Conservation (phyloP, 768 basidiomycete genomes). For the Pleurotus platypus region DNA sequence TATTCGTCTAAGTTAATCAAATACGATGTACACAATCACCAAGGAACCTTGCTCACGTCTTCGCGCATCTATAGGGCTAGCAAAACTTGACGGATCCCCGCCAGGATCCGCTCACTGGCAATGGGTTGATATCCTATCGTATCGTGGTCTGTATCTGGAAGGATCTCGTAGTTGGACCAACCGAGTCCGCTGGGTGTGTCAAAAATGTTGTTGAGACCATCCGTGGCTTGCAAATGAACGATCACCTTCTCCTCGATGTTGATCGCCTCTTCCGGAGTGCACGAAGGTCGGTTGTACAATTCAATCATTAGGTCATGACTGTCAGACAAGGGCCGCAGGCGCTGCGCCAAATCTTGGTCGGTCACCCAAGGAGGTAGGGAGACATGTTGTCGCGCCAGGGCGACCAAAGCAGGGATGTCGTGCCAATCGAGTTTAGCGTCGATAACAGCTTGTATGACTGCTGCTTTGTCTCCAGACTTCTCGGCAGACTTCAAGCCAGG, state of each 20-base stretch:
- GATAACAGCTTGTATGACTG: neutral
- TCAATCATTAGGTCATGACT: neutral
- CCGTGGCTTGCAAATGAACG: slow-evolving; percentile 5
- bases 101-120: neutral
- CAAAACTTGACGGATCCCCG: neutral
- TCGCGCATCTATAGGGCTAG: neutral
- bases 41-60: no score
- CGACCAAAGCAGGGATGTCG: neutral
- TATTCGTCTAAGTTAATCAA: no score
- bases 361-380: neutral
- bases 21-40: no score
- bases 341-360: neutral
- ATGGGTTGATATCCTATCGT: slow-evolving; percentile 1
- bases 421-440: slow-evolving; percentile 9
- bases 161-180: slow-evolving; percentile 6
- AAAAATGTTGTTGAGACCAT: neutral
- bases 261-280: slow-evolving; percentile 1
- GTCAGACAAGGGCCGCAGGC: neutral
- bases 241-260: slow-evolving; percentile 6
- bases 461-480: neutral
- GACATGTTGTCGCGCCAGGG: neutral
- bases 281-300: neutral
- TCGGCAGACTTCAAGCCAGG: neutral
- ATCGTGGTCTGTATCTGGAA: slow-evolving; percentile 4
- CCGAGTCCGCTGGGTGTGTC: slow-evolving; percentile 1